A percentile compares a stretch with the other conserved stretches of the same genome.
Evolutionary conservation across 2,329 filamentous ascomycete genomes (phyloP).

Genomic region (Penicillium sclerotigenum): DNA sequence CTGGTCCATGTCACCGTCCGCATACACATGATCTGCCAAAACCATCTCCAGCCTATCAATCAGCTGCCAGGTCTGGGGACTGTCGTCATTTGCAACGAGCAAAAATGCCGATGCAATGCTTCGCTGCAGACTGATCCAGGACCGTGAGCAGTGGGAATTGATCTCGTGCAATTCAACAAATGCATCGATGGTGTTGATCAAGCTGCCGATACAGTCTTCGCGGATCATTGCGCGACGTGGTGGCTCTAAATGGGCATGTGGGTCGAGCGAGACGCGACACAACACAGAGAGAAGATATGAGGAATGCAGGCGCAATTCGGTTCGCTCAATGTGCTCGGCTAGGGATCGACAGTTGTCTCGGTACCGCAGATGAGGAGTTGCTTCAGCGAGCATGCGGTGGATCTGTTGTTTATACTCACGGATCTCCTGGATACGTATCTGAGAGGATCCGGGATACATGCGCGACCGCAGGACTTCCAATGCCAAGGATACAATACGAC

Average conservation of each 20-base stretch:
- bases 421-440: conserved; percentile 52
- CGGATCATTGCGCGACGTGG: conserved; percentile 39
- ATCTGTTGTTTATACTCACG: conserved; percentile 55
- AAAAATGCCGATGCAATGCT: conserved; percentile 43
- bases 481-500: conserved; percentile 49
- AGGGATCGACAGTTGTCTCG: conserved; percentile 37
- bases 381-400: conserved; percentile 53
- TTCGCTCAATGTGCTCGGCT: conserved; percentile 55
- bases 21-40: conserved; percentile 33
- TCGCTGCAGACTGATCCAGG: conserved; percentile 43
- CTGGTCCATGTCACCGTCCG: conserved; percentile 20
- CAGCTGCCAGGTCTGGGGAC: conserved; percentile 26
- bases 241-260: conserved; percentile 41
- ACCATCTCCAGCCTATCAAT: conserved; percentile 30
- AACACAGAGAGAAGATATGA: conserved; percentile 59
- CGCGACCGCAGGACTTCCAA: conserved; percentile 57
- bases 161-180: conserved; percentile 52
- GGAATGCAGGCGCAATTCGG: conserved; percentile 58
- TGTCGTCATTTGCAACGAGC: conserved; percentile 32
- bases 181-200: conserved; percentile 53
- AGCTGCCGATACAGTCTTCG: conserved; percentile 52
- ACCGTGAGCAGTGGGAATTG: conserved; percentile 38
- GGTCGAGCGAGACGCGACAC: conserved; percentile 53
- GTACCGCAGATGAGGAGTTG: conserved; percentile 55
- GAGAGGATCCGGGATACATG: conserved; percentile 46